Conservation (phyloP, 495 filamentous ascomycete species). For the Copromyces sp. region DNA sequence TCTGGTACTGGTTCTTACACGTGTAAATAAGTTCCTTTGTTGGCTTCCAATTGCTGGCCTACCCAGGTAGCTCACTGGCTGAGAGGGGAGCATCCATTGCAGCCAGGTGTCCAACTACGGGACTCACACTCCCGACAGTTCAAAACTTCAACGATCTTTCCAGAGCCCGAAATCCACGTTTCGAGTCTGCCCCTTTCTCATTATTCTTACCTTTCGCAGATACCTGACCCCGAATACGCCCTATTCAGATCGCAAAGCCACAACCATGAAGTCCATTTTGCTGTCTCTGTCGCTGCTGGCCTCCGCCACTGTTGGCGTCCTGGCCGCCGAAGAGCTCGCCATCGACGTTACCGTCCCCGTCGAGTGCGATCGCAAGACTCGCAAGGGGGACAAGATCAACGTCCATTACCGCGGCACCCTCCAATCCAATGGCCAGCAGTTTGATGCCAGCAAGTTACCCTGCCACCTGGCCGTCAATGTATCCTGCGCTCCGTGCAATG, state of each 20-base stretch:
- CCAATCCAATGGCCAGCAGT: slow-evolving; percentile 41
- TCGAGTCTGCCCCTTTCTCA: neutral
- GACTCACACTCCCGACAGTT: neutral
- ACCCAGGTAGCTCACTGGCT: neutral
- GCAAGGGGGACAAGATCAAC: slow-evolving; percentile 64
- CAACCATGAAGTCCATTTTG: slow-evolving; percentile 44
- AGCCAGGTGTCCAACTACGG: neutral
- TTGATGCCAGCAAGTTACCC: slow-evolving; percentile 42
- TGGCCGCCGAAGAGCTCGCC: slow-evolving; percentile 48
- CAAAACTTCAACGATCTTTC: neutral
- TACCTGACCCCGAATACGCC: neutral
- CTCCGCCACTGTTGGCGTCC: slow-evolving; percentile 38
- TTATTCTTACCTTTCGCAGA: neutral
- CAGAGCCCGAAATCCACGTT: neutral
- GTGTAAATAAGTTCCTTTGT: neutral
- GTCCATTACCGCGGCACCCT: slow-evolving; percentile 88
- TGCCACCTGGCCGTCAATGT: neutral
- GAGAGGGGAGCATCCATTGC: neutral
- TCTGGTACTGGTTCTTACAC: neutral
- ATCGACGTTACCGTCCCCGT: slow-evolving; percentile 67
- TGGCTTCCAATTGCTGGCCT: neutral
- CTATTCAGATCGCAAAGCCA: neutral
- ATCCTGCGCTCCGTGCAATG: slow-evolving; percentile 1
- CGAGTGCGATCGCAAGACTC: slow-evolving; percentile 58
- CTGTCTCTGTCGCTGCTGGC: slow-evolving; percentile 46